These are phyloP conservation scores for Athelia psychrophila DNA, from an alignment of 1,284 basidiomycete genomes.

Conservation along the genomic window DNA sequence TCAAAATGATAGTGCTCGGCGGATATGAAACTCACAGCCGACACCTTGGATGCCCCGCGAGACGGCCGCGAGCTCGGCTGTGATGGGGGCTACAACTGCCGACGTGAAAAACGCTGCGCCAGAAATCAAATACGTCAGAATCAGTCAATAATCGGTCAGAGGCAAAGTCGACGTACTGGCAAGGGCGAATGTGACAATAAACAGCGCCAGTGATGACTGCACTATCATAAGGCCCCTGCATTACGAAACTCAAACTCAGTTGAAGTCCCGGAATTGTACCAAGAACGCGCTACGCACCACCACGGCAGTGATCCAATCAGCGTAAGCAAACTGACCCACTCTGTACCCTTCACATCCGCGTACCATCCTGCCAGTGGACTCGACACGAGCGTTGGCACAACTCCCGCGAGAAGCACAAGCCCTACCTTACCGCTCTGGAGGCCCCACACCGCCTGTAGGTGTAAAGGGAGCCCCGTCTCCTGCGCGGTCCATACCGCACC, in stretches of 20 bases:
- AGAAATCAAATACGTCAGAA: too few species aligned
- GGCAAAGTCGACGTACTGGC: conserved; percentile 43
- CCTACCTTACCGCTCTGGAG: conserved; percentile 64
- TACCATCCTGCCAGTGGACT: conserved; percentile 61
- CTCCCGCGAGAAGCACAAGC: conserved; percentile 67
- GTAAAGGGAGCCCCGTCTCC: conserved; percentile 68
- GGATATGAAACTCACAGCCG: conserved; percentile 49
- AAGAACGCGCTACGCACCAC: conserved; percentile 41
- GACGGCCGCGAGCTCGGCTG: conserved; percentile 60
- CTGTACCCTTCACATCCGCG: conserved; percentile 60
- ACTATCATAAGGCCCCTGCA: conserved; percentile 37
- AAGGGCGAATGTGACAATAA: conserved; percentile 57
- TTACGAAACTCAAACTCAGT: neutral
- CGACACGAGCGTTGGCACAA: conserved; percentile 60
- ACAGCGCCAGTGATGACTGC: conserved; percentile 49
- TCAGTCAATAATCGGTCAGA: too few species aligned
- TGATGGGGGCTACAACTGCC: conserved; percentile 56
- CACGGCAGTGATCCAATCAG: conserved; percentile 63
- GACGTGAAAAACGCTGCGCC: conserved; percentile 59
- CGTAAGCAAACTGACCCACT: conserved; percentile 49
- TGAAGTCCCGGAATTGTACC: neutral
- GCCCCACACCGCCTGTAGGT: conserved; percentile 59
- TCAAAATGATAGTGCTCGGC: conserved; percentile 11
- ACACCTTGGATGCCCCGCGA: conserved; percentile 53
- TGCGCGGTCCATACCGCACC: conserved; percentile 44